Percentiles rank a stretch among this genome's conserved stretches.
Evolutionary conservation across 1,139 yeast genomes (phyloP).

Genomic region (Taphrina confusa): DNA sequence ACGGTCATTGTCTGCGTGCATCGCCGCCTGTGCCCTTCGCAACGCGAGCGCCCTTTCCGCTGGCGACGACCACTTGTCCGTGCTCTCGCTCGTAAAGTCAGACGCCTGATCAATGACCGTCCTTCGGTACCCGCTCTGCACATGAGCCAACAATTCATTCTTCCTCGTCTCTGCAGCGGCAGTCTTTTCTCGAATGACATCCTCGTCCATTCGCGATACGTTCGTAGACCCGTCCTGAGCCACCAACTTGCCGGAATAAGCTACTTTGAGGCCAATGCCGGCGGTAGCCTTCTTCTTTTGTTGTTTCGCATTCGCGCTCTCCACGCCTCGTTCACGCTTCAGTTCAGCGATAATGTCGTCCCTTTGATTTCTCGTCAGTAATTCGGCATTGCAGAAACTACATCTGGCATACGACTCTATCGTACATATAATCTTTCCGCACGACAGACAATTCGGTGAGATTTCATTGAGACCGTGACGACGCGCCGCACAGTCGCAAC

Average conservation of each 20-base stretch:
- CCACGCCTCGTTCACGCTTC: conserved; percentile 31
- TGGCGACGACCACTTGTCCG: conserved; percentile 79
- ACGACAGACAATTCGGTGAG: conserved; percentile 89
- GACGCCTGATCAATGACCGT: conserved; percentile 94
- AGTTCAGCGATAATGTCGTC: conserved; percentile 34
- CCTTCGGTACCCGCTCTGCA: conserved; percentile 82
- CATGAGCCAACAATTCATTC: conserved; percentile 62
- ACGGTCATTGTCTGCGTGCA: conserved; percentile 42
- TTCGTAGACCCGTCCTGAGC: conserved; percentile 27
- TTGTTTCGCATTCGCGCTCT: conserved; percentile 23
- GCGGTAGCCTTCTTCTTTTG: conserved; percentile 28
- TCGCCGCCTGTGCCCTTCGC: conserved; percentile 76
- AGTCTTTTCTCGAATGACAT: conserved; percentile 49
- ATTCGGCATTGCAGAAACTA: conserved; percentile 32
- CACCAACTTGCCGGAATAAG: conserved; percentile 40
- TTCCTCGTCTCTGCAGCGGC: conserved; percentile 37
- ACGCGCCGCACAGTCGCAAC: conserved; percentile 69
- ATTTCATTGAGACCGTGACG: conserved; percentile 84
- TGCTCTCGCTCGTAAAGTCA: conserved; percentile 65
- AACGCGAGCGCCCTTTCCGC: conserved; percentile 79
- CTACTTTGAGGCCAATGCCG: conserved; percentile 21
- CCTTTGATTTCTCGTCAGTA: conserved; percentile 32
- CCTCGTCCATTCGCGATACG: conserved; percentile 31
- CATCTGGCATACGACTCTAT: conserved; percentile 90
- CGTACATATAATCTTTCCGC: conserved; percentile 90